Base-by-base conservation (phyloP, 192 early-diverging fungal genomes). In the Mortierella hygrophila region DNA sequence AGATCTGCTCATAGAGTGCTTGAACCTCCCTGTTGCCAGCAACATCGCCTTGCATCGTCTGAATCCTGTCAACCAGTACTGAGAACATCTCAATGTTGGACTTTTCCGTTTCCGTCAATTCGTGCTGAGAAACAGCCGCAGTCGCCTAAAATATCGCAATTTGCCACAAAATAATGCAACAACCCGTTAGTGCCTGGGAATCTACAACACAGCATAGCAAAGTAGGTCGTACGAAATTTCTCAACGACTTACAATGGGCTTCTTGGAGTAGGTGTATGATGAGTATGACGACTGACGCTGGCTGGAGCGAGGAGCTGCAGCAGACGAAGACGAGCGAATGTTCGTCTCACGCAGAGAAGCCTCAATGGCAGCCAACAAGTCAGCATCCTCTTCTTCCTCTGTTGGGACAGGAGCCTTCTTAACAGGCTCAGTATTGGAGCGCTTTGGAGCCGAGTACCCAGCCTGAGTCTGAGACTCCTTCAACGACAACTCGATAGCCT, bases 1-100 rank as follows among this genome's bases (percentile, higher is more conserved):
- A 94, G 57, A 99, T 97, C 90, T 95, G 95, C 29, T 92, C 94
- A 83, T 98, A 96, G 40, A 99, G 91, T 65, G 93, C 93, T 82
- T 96, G 96, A 44, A 97, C 88, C 89, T 97, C 96, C 18, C 93
- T 91, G 77, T 97, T 93, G 68, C 92, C 90, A 42, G 89, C 88
- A 60, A 98, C 93, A 72, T 95, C 96, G 44, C 95, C 94, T 5
- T 97, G 96, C 35, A 92, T 92, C 60, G 89, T 91, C 60, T 95
- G 95, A 40, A 97, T 93, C 70, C 95, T 88, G 55, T 96, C 94
- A 68, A 99, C 92, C 35, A 99, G 88, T 18, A 97, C 93, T 49
- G 96, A 93, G 76, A 99, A 99, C 18, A 98, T 87, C 82, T 96
- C 92, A 32, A 99, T 94, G 54, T 97, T 98, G 75, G 99, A 97